A percentile compares a stretch with the other conserved stretches of the same genome.
Evolutionary conservation across 257 asterid species (phyloP).

Genomic region (Plantago elongata): DNA sequence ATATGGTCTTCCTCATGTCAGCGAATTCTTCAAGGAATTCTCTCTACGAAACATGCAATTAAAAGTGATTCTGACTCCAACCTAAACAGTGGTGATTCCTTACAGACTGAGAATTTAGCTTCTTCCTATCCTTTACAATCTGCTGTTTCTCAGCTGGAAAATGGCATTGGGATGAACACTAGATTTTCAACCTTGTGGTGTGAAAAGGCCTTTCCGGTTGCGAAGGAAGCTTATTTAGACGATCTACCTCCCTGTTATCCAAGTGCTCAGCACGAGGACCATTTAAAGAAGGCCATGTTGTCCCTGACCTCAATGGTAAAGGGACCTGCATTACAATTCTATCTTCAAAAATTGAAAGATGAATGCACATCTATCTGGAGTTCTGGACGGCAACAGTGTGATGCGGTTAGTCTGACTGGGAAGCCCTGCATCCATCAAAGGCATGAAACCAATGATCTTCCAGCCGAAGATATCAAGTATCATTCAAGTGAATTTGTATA

Average conservation of each 20-base stretch:
- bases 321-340: conserved; percentile 72
- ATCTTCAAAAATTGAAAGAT: conserved; percentile 54
- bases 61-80: conserved; percentile 28
- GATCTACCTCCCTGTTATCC: conserved; percentile 80
- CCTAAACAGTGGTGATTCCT: conserved; percentile 26
- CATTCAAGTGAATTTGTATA: conserved; percentile 92
- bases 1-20: conserved; percentile 72
- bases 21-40: conserved; percentile 60
- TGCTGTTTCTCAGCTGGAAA: conserved; percentile 53
- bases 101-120: conserved; percentile 34
- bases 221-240: conserved; percentile 69
- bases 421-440: conserved; percentile 87
- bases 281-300: conserved; percentile 58
- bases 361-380: conserved; percentile 84
- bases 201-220: conserved; percentile 75
- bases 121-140: conserved; percentile 41
- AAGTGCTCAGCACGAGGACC: conserved; percentile 70
- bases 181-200: conserved; percentile 84
- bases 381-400: conserved; percentile 89
- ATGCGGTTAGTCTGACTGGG: conserved; percentile 93
- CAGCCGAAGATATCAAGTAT: conserved; percentile 35
- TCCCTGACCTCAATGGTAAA: conserved; percentile 67
- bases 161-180: conserved; percentile 47
- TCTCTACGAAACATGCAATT: conserved; percentile 42
- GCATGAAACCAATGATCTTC: conserved; percentile 40